A percentile compares a stretch with the other conserved stretches of the same genome.
These are phyloP conservation scores for Seiridium unicorne DNA, from an alignment of 2,329 filamentous ascomycete genomes.

Conservation along the genomic window DNA sequence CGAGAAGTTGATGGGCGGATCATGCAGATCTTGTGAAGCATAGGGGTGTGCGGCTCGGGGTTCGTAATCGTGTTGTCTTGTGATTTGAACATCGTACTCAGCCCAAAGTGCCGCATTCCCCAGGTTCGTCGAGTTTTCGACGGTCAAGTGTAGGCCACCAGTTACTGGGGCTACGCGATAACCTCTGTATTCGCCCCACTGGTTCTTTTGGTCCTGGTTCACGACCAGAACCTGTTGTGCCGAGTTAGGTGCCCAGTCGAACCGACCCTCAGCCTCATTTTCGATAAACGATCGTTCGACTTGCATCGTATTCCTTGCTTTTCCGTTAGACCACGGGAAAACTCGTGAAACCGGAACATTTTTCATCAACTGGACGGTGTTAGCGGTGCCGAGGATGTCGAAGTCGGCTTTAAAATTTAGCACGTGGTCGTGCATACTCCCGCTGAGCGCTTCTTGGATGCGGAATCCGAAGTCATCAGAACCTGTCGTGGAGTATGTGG, in stretches of 20 bases:
- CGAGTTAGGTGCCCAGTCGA: conserved; percentile 24
- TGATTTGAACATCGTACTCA: conserved; percentile 34
- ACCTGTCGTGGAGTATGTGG: conserved; percentile 13
- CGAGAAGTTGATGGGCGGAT: conserved; percentile 38
- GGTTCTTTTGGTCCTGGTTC: conserved; percentile 29
- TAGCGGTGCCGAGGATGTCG: conserved; percentile 15
- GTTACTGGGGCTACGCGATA: conserved; percentile 35
- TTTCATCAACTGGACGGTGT: conserved; percentile 19
- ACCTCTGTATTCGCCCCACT: conserved; percentile 35
- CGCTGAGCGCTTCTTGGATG: conserved; percentile 15
- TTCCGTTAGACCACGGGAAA: conserved; percentile 25
- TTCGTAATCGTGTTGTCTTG: conserved; percentile 41
- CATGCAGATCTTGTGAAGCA: conserved; percentile 20
- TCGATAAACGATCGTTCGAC: conserved; percentile 15
- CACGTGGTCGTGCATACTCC: conserved; percentile 18
- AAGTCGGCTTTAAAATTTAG: conserved; percentile 19
- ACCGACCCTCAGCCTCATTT: conserved; percentile 22
- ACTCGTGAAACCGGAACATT: conserved; percentile 17
- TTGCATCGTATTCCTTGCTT: conserved; percentile 24
- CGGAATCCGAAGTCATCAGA: conserved; percentile 12
- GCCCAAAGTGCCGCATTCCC: conserved; percentile 28
- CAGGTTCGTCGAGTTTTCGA: conserved; percentile 28
- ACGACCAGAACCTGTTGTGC: conserved; percentile 35
- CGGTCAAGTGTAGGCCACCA: conserved; percentile 29
- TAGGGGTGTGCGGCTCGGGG: conserved; percentile 27